Evolutionary conservation across 2,329 filamentous ascomycete genomes (phyloP).

Genomic region (Botrytis deweyae): DNA sequence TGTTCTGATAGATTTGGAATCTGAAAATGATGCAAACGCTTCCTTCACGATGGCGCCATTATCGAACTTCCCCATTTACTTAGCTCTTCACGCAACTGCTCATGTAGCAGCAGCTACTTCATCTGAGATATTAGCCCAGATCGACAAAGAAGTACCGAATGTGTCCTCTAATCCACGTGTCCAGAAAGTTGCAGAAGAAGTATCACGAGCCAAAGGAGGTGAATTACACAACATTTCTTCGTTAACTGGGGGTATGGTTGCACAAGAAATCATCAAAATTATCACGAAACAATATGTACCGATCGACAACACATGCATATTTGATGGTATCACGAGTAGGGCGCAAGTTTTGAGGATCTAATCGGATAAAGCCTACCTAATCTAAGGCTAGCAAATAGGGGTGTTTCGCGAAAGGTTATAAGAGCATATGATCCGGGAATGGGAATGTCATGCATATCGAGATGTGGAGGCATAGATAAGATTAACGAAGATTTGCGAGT

Average conservation of each 20-base stretch:
- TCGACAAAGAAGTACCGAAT: slow-evolving; percentile 47
- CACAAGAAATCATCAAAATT: slow-evolving; percentile 96
- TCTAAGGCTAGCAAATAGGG: slow-evolving; percentile 10
- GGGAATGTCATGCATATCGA: not conserved
- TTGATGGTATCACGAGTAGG: slow-evolving; percentile 59
- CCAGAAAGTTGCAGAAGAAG: slow-evolving; percentile 58
- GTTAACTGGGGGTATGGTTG: slow-evolving; percentile 84
- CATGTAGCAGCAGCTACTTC: slow-evolving; percentile 47
- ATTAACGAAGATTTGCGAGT: slow-evolving; percentile 13
- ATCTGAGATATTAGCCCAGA: slow-evolving; percentile 53
- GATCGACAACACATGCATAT: slow-evolving; percentile 69
- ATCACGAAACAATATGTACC: slow-evolving; percentile 72
- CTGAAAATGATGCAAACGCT: slow-evolving; percentile 54
- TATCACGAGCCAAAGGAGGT: slow-evolving; percentile 73
- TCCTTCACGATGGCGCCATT: slow-evolving; percentile 40
- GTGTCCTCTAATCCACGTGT: slow-evolving; percentile 52
- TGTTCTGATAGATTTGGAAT: slow-evolving; percentile 49
- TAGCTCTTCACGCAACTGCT: slow-evolving; percentile 59
- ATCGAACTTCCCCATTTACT: slow-evolving; percentile 68
- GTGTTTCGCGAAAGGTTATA: not conserved
- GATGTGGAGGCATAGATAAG: not conserved
- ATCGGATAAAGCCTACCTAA: slow-evolving; percentile 24
- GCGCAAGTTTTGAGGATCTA: slow-evolving; percentile 35
- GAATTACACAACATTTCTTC: slow-evolving; percentile 93
- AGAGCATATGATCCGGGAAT: not conserved